Base-by-base conservation (phyloP, 768 basidiomycete genomes). In the Exsudoporus frostii region DNA sequence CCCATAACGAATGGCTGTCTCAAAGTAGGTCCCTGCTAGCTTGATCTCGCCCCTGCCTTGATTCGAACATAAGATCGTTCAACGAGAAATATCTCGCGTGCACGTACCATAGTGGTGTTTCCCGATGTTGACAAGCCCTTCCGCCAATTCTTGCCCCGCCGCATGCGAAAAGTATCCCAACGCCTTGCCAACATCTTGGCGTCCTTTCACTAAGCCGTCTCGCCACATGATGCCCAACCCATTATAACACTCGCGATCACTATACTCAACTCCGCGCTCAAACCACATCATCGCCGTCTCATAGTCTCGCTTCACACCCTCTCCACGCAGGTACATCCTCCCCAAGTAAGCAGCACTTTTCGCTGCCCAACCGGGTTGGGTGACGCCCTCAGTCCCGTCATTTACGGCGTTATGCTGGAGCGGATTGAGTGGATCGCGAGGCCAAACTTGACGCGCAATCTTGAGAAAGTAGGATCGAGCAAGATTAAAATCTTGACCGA, bases 271-370 rank as follows among this genome's bases (percentile, higher is more conserved):
- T 1, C 91, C 96, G 48, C 97, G 79, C 61, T 93, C 90, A 60
- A 95, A 95, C 97, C 97, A 99, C 75, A 95, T 81, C 74, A 85
- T 92, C 9, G 92, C 95, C 56, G 81, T 69, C 25, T 78, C 75
- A 19, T 81, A 79, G 68, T 98, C 90, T 54, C 78, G 76, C 60
- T 86, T 87, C 22, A 91, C 84, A 7, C 95, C 96, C 67, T 98
- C 97, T 0, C 97, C 96, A 34, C 97, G 78, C 30, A 99, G 70
- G 61, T 88, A 89, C 94, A 99, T 98, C 52, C 92, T 81, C 0
- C 96, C 97, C 7, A 98, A 69, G 70, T 91, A 98, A 3, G 82
- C 91, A 7, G 94, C 93, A 47, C 91, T 87, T 2, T 85, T 80
- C 5, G 88, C 84, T 0, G 91, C 94, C 45, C 77, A 74, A 27